Evolutionary conservation across 2,329 filamentous ascomycete genomes (phyloP), one percentile per base, ranked within the genome.

Genomic region (Curvularia sp.): DNA sequence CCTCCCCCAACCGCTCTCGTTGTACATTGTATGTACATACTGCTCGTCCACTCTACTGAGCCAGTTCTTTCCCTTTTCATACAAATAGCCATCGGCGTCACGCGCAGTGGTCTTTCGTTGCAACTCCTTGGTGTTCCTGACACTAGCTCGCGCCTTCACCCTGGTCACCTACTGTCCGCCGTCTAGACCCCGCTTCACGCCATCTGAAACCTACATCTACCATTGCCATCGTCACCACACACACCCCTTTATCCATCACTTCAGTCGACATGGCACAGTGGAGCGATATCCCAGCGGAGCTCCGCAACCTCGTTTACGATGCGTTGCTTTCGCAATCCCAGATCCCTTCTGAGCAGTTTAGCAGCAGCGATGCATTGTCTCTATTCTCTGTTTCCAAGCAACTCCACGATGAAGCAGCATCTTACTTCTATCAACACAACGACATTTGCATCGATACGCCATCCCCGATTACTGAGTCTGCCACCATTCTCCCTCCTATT

Each of bases 391-490:
- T 64, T 46, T 71, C 62, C 18, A 59, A 57, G 30, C 52, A 58
- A 20, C 7, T 71, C 3, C 61, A 69, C 31, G 6, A 58, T 3
- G 69, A 73, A 53, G 59, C 63, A 8, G 53, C 64, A 1, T 65
- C 69, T 7, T 65, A 66, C 55, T 71, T 68, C 44, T 71, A 71
- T 58, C 55, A 68, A 24, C 44, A 66, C 12, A 65, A 60, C 31
- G 1, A 28, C 22, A 61, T 68, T 22, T 26, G 13, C 13, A 20
- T 67, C 48, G 41, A 58, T 8, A 13, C 49, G 12, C 50, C 56
- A 5, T 50, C 52, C 9, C 26, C 26, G 5, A 9, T 30, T 4
- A 56, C 53, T 4, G 30, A 49, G 15, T 51, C 28, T 10, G 57
- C 63, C 5, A 67, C 59, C n/a, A 55, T 68, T 15, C 49, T 65